Percentiles rank a stretch among this genome's conserved stretches.
These are phyloP conservation scores for Apiospora aurea DNA, from an alignment of 2,329 filamentous ascomycete species.

Conservation along the genomic window DNA sequence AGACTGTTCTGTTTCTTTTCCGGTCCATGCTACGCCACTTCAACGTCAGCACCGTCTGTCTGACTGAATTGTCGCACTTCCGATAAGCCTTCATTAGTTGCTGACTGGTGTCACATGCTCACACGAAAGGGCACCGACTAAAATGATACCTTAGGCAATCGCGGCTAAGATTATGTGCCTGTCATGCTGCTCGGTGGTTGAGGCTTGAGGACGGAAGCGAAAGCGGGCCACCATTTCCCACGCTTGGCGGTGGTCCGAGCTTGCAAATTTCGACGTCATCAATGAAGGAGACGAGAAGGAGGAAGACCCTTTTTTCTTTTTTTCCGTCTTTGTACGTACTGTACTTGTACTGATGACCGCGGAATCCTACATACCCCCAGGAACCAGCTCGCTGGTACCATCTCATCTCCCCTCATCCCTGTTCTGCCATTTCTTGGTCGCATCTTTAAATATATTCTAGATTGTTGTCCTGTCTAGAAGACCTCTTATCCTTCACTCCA, in stretches of 20 bases:
- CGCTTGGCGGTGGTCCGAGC: constrained; percentile 34
- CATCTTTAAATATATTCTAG: not conserved
- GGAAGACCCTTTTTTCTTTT: not conserved
- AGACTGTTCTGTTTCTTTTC: not conserved
- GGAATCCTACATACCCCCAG: not conserved
- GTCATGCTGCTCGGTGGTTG: not conserved
- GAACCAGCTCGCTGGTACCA: not conserved
- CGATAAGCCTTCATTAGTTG: too few relatives aligned
- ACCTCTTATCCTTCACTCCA: not conserved
- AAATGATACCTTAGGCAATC: not conserved
- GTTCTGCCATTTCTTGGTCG: not conserved
- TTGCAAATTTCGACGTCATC: constrained; percentile 33
- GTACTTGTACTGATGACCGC: not conserved
- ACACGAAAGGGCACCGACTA: not conserved
- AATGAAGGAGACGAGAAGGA: not conserved
- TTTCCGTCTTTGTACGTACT: not conserved
- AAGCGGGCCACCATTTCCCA: not conserved
- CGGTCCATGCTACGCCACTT: not conserved
- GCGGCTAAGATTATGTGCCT: not conserved
- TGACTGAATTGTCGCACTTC: not conserved
- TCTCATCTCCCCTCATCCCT: not conserved
- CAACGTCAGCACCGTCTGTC: not conserved
- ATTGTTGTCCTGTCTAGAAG: not conserved
- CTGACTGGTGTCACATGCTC: constrained; percentile 9
- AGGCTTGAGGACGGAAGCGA: not conserved